A percentile compares a stretch with the other conserved stretches of the same genome.
Evolutionary conservation across 176 grass and related monocot species (phyloP).

Genomic region (Oryza rufipogon): DNA sequence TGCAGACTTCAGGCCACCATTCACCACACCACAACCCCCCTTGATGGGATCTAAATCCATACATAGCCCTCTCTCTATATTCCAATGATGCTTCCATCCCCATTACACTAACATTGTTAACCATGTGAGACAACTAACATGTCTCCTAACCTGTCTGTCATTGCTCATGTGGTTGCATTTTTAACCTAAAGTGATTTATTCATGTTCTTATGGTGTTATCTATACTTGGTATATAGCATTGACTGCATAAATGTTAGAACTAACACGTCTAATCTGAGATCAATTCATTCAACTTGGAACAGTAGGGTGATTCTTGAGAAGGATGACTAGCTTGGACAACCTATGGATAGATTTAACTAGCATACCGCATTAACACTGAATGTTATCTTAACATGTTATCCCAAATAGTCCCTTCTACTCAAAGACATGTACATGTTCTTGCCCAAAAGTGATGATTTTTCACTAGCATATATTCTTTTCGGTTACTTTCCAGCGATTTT

Average conservation of each 20-base stretch:
- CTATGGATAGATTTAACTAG: neutral
- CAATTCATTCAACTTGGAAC: neutral
- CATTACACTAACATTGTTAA: slow-evolving; percentile 53
- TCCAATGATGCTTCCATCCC: slow-evolving; percentile 71
- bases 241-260: slow-evolving; percentile 27
- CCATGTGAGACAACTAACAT: slow-evolving; percentile 80
- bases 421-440: slow-evolving; percentile 66
- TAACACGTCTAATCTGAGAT: slow-evolving; percentile 25
- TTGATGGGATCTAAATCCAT: slow-evolving; percentile 82
- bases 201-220: slow-evolving; percentile 29
- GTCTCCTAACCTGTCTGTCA: slow-evolving; percentile 49
- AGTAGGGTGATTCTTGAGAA: neutral
- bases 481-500: slow-evolving; percentile 69
- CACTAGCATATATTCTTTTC: slow-evolving; percentile 46
- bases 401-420: slow-evolving; percentile 54
- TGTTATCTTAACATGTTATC: slow-evolving; percentile 35
- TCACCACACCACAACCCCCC: slow-evolving; percentile 1
- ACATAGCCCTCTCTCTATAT: slow-evolving; percentile 46
- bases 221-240: slow-evolving; percentile 30
- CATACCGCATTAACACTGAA: neutral
- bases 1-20: slow-evolving; percentile 26
- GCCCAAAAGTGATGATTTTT: slow-evolving; percentile 41
- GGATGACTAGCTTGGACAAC: neutral
- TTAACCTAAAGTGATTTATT: slow-evolving; percentile 36
- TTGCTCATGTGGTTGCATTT: slow-evolving; percentile 54